Percentiles rank a stretch among this genome's conserved stretches.
phyloP scores from a whole-genome alignment of 1,139 yeast genomes.

The Zygoascus meyerae region DNA sequence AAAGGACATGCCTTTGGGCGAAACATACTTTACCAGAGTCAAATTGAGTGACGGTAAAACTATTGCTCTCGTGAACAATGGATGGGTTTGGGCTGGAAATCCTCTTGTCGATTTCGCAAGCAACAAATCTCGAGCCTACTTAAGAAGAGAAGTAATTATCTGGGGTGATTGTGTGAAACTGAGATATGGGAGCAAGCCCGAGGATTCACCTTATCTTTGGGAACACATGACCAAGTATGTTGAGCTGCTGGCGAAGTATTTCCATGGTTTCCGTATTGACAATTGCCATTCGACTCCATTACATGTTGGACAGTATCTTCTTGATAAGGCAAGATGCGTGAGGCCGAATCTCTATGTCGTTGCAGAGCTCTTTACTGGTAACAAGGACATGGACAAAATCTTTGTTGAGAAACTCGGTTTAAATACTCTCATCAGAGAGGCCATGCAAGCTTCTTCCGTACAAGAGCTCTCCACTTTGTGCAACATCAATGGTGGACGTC shows the following conservation, averaged over 20 bases:
- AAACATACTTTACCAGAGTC: slow-evolving; percentile 81
- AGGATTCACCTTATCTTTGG: slow-evolving; percentile 90
- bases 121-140: slow-evolving; percentile 65
- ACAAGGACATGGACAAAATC: slow-evolving; percentile 81
- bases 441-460: slow-evolving; percentile 94
- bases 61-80: slow-evolving; percentile 79
- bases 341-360: slow-evolving; percentile 87
- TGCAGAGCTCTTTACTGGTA: slow-evolving; percentile 91
- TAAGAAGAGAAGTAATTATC: slow-evolving; percentile 87
- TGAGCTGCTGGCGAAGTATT: slow-evolving; percentile 63
- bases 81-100: slow-evolving; percentile 98
- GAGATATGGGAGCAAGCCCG: slow-evolving; percentile 69
- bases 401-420: slow-evolving; percentile 89
- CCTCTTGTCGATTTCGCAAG: slow-evolving; percentile 94
- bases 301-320: slow-evolving; percentile 83
- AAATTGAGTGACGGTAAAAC: slow-evolving; percentile 37
- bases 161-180: slow-evolving; percentile 98
- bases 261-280: slow-evolving; percentile 88
- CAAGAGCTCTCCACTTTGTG: slow-evolving; percentile 80
- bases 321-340: slow-evolving; percentile 80
- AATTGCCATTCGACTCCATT: slow-evolving; percentile 95
- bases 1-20: slow-evolving; percentile 57
- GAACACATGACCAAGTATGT: slow-evolving; percentile 78
- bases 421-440: slow-evolving; percentile 85
- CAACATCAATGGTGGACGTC: slow-evolving; percentile 91